A percentile compares a stretch with the other conserved stretches of the same genome.
Evolutionary conservation across 2,329 filamentous ascomycete genomes (phyloP).

Genomic region (Aspergillus unguis): DNA sequence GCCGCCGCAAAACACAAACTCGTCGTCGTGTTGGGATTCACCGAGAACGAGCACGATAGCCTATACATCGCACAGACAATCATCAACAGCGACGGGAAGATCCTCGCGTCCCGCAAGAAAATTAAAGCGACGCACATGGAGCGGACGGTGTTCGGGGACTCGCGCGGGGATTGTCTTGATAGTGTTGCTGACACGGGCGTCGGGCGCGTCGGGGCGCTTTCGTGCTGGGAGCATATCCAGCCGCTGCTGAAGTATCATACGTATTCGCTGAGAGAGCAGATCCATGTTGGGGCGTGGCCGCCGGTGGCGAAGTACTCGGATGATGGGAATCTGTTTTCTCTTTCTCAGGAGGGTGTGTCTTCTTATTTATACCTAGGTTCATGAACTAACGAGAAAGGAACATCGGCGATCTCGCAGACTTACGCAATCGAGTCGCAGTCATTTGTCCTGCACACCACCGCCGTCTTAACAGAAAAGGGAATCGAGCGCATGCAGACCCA

Average conservation of each 20-base stretch:
- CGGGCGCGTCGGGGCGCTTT: constrained; percentile 45
- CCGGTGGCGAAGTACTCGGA: constrained; percentile 15
- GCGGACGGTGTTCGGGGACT: constrained; percentile 51
- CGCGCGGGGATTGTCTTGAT: constrained; percentile 36
- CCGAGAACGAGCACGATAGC: constrained; percentile 37
- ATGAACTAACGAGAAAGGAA: constrained; percentile 19
- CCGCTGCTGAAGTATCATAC: constrained; percentile 51
- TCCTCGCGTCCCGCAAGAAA: constrained; percentile 46
- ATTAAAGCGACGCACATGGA: constrained; percentile 56
- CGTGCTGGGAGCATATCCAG: constrained; percentile 53
- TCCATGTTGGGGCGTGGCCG: constrained; percentile 53
- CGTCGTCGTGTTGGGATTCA: constrained; percentile 46
- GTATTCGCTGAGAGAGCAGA: constrained; percentile 43
- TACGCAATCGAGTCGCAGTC: constrained; percentile 57
- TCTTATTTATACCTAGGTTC: too few relatives aligned
- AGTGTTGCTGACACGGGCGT: constrained; percentile 39
- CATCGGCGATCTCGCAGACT: constrained; percentile 47
- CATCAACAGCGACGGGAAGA: constrained; percentile 41
- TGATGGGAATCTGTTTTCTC: not conserved
- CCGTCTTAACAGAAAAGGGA: constrained; percentile 46
- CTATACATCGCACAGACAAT: constrained; percentile 50
- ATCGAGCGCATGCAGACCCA: constrained; percentile 44
- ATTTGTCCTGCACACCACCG: constrained; percentile 55
- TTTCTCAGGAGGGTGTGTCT: not conserved
- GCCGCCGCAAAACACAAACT: constrained; percentile 38